Base-by-base conservation (phyloP, 2,329 filamentous ascomycete genomes). In the Sarocladium brachiariae region DNA sequence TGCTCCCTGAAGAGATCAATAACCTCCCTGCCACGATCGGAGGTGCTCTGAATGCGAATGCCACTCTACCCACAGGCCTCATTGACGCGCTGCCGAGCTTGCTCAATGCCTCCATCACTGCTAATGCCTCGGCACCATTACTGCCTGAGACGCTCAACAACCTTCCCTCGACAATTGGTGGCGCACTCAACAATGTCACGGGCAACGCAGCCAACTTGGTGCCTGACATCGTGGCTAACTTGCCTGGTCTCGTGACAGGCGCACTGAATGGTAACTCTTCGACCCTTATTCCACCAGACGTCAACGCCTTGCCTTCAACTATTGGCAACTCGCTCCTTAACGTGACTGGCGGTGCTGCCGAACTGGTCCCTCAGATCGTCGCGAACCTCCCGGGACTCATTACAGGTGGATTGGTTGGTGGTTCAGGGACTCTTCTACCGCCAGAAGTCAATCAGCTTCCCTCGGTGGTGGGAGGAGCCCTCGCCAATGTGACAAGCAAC, bases 231-330 rank as follows among this genome's bases (percentile, higher is more conserved):
- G 46, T 49, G 5, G 46, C 46, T 9, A 49, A 49, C 19, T n/a
- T 49, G 21, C 46, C 46, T 37, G 46, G 46, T 18, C 46, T 49
- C 13, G 46, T 49, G 10, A 49, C 46, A 3, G 46, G 46, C 2
- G 46, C 46, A 9, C 30, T 49, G 9, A 21, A 49, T 10, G 25
- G 33, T 18, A 37, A 37, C 25, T 35, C 46, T 14, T 49, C 46
- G 5, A 49, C 46, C 30, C 19, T 49, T 4, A 49, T 49, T 19
- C 46, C 46, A 23, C 7, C 8, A 24, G 46, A 49, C 10, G 30
- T 49, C 2, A 49, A 49, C 31, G 4, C 18, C 14, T 19, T 49
- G 9, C 46, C 46, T 2, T 49, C 46, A 14, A 49, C 46, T 21
- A 37, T 49, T 31, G 46, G 46, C 16, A 37, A 37, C 31, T 49